phyloP scores from a whole-genome alignment of 108 stramenopile species.

The Mediolabrus comicus region DNA sequence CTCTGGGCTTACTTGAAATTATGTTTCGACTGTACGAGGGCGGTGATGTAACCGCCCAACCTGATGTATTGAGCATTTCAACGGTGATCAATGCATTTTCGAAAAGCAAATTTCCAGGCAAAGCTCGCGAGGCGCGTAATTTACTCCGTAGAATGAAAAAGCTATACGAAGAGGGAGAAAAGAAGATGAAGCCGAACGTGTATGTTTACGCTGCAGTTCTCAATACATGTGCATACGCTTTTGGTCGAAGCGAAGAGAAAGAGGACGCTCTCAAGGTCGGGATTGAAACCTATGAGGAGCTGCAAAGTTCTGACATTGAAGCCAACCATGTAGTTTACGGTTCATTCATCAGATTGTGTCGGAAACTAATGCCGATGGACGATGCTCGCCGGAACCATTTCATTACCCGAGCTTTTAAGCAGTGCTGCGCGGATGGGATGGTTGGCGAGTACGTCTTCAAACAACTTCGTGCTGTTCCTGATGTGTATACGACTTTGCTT shows the following conservation, averaged over 20 bases:
- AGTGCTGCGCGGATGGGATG: conserved; percentile 43
- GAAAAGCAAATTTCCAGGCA: conserved; percentile 33
- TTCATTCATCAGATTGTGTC: conserved; percentile 36
- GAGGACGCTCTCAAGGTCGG: conserved; percentile 40
- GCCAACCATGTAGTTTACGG: conserved; percentile 50
- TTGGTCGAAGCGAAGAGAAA: conserved; percentile 32
- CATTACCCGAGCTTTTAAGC: conserved; percentile 33
- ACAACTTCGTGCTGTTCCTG: conserved; percentile 28
- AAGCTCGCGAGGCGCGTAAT: conserved; percentile 29
- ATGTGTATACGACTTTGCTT: conserved; percentile 20
- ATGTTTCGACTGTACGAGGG: conserved; percentile 43
- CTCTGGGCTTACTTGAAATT: conserved; percentile 31
- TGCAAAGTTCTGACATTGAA: conserved; percentile 16
- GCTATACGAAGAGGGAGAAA: conserved; percentile 26
- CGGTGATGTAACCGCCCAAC: conserved; percentile 6
- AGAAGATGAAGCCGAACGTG: conserved; percentile 32
- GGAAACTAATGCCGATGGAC: conserved; percentile 33
- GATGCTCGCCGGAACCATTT: conserved; percentile 24
- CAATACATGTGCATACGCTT: conserved; percentile 42
- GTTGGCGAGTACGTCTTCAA: conserved; percentile 40
- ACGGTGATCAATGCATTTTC: conserved; percentile 52
- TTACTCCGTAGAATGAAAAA: conserved; percentile 36
- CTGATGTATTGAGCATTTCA: conserved; percentile 41
- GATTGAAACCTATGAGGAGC: conserved; percentile 39
- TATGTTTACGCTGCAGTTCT: conserved; percentile 40